Evolutionary conservation across 2,329 filamentous ascomycete genomes (phyloP).

Genomic region (Volutella citrinella): DNA sequence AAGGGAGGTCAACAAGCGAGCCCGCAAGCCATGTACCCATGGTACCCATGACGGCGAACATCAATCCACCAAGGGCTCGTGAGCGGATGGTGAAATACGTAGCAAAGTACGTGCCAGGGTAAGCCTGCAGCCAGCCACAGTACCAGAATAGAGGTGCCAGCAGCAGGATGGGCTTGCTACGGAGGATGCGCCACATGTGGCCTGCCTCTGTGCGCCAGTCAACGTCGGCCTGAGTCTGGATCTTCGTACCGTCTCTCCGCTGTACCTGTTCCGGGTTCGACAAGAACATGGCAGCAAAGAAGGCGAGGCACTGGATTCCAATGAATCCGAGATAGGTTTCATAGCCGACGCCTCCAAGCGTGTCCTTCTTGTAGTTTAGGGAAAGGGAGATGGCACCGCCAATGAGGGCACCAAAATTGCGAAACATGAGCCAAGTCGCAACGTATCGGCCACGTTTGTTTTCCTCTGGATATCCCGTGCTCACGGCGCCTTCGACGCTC

Average conservation of each 20-base stretch:
- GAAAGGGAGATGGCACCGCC: slow-evolving; percentile 1
- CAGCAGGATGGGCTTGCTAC: background rate
- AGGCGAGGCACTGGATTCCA: slow-evolving; percentile 1
- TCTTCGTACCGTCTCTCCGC: background rate
- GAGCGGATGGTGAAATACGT: slow-evolving; percentile 2
- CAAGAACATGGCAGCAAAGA: background rate
- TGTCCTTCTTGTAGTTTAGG: background rate
- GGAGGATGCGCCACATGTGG: background rate
- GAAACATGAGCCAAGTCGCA: slow-evolving; percentile 2
- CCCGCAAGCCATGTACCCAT: background rate
- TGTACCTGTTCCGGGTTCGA: background rate
- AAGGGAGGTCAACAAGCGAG: background rate
- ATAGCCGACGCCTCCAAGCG: slow-evolving; percentile 1
- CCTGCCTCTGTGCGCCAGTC: background rate
- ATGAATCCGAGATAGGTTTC: slow-evolving; percentile 1
- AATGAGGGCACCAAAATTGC: slow-evolving; percentile 1
- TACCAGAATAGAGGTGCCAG: slow-evolving; percentile 1
- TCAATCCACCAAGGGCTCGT: background rate
- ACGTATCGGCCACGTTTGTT: no score
- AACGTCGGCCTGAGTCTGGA: background rate
- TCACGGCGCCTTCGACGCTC: slow-evolving; percentile 66
- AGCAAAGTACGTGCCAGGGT: slow-evolving; percentile 1
- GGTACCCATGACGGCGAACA: background rate
- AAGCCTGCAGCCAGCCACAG: slow-evolving; percentile 1
- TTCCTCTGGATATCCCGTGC: slow-evolving; percentile 45